Conservation (phyloP, 2,329 filamentous ascomycete species). For the Cladosporium sp. region DNA sequence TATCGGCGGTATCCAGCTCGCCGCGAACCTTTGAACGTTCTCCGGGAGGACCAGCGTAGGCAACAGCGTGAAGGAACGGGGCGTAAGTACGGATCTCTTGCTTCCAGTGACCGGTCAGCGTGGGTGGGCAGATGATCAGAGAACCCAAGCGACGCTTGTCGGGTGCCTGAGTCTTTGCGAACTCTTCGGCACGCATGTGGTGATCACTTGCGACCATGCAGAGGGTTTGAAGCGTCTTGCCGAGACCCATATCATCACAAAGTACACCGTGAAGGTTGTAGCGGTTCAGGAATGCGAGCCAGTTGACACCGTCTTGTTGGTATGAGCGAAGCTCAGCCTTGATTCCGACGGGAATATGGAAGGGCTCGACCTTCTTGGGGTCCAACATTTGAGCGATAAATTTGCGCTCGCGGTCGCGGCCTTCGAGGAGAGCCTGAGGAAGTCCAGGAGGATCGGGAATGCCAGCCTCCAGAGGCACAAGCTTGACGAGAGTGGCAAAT, state of each 20-base stretch:
- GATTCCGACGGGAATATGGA: constrained; percentile 91
- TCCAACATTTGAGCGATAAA: constrained; percentile 97
- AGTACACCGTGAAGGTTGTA: constrained; percentile 98
- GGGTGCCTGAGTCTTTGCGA: constrained; percentile 70
- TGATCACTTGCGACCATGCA: constrained; percentile 99
- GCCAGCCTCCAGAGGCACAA: constrained; percentile 93
- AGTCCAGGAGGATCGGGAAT: constrained; percentile 95
- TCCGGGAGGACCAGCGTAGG: constrained; percentile 84
- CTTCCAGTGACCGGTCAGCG: constrained; percentile 96
- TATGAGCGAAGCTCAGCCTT: constrained; percentile 96
- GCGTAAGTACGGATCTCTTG: constrained; percentile 96
- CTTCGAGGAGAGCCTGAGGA: constrained; percentile 80
- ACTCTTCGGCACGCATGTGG: constrained; percentile 88
- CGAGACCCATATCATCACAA: constrained; percentile 98
- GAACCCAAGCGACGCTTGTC: constrained; percentile 81
- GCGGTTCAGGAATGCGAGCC: constrained; percentile 95
- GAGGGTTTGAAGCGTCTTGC: constrained; percentile 94
- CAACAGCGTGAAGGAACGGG: constrained; percentile 83
- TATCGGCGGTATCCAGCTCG: constrained; percentile 72
- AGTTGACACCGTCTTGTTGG: constrained; percentile 98
- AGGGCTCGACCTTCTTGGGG: constrained; percentile 92
- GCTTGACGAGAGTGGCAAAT: constrained; percentile 93
- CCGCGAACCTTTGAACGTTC: constrained; percentile 71
- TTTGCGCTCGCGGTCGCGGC: constrained; percentile 88
- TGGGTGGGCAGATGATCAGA: constrained; percentile 93